Conservation (phyloP, 1,139 yeast species). For the Pichia inconspicua region DNA sequence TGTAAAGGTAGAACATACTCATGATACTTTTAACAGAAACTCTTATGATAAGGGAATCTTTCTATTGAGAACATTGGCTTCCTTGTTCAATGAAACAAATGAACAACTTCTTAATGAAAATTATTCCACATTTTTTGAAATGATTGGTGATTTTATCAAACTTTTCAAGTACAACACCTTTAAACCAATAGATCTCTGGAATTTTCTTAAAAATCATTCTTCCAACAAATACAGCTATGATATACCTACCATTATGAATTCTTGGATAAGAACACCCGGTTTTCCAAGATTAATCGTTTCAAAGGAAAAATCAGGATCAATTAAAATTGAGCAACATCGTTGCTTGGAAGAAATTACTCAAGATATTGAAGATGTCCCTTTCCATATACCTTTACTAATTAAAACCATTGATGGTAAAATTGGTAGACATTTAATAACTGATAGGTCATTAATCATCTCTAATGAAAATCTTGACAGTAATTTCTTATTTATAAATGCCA, state of each 20-base stretch:
- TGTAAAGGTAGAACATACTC: conserved; percentile 30
- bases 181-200: conserved; percentile 55
- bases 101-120: conserved; percentile 23
- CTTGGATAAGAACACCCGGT: conserved; percentile 57
- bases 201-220: conserved; percentile 21
- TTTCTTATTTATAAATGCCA: conserved; percentile 36
- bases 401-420: conserved; percentile 32
- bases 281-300: conserved; percentile 45
- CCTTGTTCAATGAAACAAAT: conserved; percentile 31
- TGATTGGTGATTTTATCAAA: conserved; percentile 38
- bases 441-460: conserved; percentile 36
- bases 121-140: conserved; percentile 31
- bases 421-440: conserved; percentile 40
- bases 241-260: conserved; percentile 39
- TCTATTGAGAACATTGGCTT: conserved; percentile 48
- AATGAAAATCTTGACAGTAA: conserved; percentile 18
- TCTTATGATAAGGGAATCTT: conserved; percentile 62
- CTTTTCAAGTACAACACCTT: conserved; percentile 33
- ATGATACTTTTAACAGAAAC: conserved; percentile 45
- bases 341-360: conserved; percentile 31
- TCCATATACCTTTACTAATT: conserved; percentile 47
- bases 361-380: conserved; percentile 39
- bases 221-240: conserved; percentile 26
- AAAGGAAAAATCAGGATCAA: conserved; percentile 21
- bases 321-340: conserved; percentile 45